phyloP scores from a whole-genome alignment of 176 grass and related monocot species.

The Calamus simplicifolius region DNA sequence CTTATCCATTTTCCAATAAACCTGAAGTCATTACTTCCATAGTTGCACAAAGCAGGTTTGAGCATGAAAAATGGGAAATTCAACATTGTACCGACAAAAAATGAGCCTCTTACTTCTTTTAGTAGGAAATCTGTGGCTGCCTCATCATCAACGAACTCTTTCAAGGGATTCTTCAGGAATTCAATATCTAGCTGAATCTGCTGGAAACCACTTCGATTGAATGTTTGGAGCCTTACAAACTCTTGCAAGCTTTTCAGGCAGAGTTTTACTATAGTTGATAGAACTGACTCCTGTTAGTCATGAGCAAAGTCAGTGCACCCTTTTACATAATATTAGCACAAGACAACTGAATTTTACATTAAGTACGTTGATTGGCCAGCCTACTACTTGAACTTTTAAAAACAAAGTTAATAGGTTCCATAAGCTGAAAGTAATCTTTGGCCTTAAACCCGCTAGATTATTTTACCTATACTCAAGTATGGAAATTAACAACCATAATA shows the following conservation, averaged over 20 bases:
- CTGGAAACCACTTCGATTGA: constrained; percentile 97
- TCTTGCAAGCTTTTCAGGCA: constrained; percentile 98
- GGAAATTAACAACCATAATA: no score
- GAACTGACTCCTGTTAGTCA: constrained; percentile 84
- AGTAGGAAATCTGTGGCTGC: constrained; percentile 86
- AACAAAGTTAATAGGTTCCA: no score
- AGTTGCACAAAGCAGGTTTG: neutral
- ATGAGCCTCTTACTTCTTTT: constrained; percentile 71
- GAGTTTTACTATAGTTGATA: constrained; percentile 77
- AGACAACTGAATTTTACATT: no score
- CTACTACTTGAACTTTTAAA: no score
- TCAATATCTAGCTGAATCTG: constrained; percentile 99
- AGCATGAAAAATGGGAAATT: no score
- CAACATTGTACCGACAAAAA: neutral
- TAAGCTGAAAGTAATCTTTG: no score
- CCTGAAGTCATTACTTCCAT: no score
- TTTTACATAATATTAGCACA: no score
- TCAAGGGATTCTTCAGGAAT: constrained; percentile 86
- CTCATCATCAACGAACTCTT: constrained; percentile 86
- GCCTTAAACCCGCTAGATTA: no score
- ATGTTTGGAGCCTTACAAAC: constrained; percentile 94
- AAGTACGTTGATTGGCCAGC: no score
- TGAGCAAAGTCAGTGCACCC: constrained; percentile 1
- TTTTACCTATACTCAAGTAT: no score
- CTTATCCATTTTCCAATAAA: no score